phyloP scores from a whole-genome alignment of 192 early-diverging fungal species.

The Spizellomyces sp. region DNA sequence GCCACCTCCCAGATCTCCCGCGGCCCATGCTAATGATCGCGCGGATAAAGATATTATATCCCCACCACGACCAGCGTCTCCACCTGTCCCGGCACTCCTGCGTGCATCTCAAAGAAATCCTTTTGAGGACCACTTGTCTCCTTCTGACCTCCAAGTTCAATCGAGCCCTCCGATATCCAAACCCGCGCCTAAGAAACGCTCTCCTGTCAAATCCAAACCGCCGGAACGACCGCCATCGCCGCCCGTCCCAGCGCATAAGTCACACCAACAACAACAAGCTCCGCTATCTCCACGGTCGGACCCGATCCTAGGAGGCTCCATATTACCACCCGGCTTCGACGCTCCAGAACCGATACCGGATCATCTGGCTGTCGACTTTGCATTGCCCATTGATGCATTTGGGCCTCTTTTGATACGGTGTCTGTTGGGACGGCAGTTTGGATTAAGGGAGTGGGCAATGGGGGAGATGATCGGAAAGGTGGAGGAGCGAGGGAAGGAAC shows the following conservation, averaged over 20 bases:
- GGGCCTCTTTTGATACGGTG: constrained; percentile 49
- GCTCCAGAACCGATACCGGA: constrained; percentile 40
- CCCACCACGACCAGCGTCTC: constrained; percentile 2
- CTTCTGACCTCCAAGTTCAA: too few relatives aligned
- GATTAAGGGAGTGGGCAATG: constrained; percentile 56
- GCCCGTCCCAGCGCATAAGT: not conserved
- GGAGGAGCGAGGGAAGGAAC: constrained; percentile 28
- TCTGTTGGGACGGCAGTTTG: constrained; percentile 52
- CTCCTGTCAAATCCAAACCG: too few relatives aligned
- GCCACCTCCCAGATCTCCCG: too few relatives aligned
- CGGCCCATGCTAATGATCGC: too few relatives aligned
- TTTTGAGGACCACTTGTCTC: too few relatives aligned
- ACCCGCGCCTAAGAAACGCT: too few relatives aligned
- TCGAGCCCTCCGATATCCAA: too few relatives aligned
- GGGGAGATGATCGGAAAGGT: constrained; percentile 48
- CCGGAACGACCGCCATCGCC: too few relatives aligned
- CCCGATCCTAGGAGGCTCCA: not conserved
- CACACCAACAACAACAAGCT: not conserved
- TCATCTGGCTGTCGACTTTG: constrained; percentile 29
- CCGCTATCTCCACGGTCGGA: too few relatives aligned
- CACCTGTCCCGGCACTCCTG: not conserved
- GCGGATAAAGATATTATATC: not conserved
- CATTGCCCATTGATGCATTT: constrained; percentile 50
- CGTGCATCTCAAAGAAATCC: not conserved
- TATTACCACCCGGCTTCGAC: constrained; percentile 30